Base-by-base conservation (phyloP, 768 basidiomycete genomes). In the Boletus rubroflammeus region DNA sequence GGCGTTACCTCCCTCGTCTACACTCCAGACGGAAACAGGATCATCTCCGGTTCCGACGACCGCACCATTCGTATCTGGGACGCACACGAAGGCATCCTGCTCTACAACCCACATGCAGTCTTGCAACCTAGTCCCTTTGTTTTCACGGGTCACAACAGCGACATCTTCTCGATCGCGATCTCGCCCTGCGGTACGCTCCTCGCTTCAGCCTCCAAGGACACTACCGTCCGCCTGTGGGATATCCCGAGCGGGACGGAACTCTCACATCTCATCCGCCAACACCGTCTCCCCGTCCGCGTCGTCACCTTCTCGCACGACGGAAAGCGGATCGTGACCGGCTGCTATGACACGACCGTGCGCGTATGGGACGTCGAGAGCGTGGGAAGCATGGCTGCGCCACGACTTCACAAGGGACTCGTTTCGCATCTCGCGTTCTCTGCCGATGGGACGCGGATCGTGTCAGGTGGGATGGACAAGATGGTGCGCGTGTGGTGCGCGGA, bases 1-100 rank as follows among this genome's bases (percentile, higher is more conserved):
- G 52, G 57, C 1, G 60, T 71, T 6, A 65, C 59, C 23, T 55
- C 62, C 5, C 62, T 73, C 21, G 57, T 38, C 8, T 71, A 70
- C 40, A 72, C 64, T 14, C 62, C 61, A n/a, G 70, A 73, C 34
- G 66, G 70, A 14, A 45, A 23, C 42, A 60, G 21, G 39, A 49
- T 71, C 50, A 47, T 73, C 34, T 72, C 72, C 17, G 68, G 64
- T 32, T 68, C 70, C 1, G 67, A 68, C 42, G 63, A 73, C 36
- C 63, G 62, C 45, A 55, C 50, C 1, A 62, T 73, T 15, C 67
- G 64, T 15, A 32, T 73, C 51, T 71, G 68, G 68, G 60, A 72
- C 17, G 64, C 60, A 11, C 57, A 63, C 10, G 28, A 51, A 0
- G 67, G 67, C 19, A 51, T 60, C 1, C 25, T 49, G 11, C 52